Base-by-base conservation (phyloP, 345 rosid genomes). In the Lepidium didymum region DNA sequence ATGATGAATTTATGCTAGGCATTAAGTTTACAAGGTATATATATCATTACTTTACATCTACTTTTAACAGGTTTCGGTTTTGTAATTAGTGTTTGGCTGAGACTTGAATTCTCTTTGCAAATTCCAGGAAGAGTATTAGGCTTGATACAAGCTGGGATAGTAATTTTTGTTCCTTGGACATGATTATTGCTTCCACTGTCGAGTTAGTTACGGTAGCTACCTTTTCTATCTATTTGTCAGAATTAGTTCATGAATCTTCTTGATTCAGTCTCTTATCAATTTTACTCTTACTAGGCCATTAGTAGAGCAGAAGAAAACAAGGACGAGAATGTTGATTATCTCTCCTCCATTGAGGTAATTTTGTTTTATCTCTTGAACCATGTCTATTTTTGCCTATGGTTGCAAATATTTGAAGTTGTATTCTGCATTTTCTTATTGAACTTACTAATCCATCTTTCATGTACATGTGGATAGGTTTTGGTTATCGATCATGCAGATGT, bases 401-500 rank as follows among this genome's bases (percentile, higher is more conserved):
- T 35, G 51, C 8, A 55, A 55, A 55, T 62, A 70, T 36, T 8
- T 50, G 61, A 16, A 41, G 7, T 38, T n/a, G 2, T 54, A 45
- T 54, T 56, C 40, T 55, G 47, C 34, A 56, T 64, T 67, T 62
- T 21, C 14, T 34, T 65, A 27, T 36, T 57, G 13, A 52, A 52
- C 60, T 60, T 67, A 8, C 63, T 74, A 35, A 68, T 53, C 18
- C 5, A 5, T 51, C 13, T 62, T 53, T 61, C 19, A 27, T 53
- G 45, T 37, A n/a, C 67, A 31, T 37, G 51, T 67, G 59, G 68
- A 52, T 87, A 93, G 98, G 87, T 93, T 74, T 85, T 90, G 77
- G 73, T 93, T 64, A 80, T 93, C 71, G 98, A 93, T 78, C 96
- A 93, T 75, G 93, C 96, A 12, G 98, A 93, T 76, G 84, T 93